Evolutionary conservation across 2,329 filamentous ascomycete genomes (phyloP).

Genomic region (Bipolaris victoriae): DNA sequence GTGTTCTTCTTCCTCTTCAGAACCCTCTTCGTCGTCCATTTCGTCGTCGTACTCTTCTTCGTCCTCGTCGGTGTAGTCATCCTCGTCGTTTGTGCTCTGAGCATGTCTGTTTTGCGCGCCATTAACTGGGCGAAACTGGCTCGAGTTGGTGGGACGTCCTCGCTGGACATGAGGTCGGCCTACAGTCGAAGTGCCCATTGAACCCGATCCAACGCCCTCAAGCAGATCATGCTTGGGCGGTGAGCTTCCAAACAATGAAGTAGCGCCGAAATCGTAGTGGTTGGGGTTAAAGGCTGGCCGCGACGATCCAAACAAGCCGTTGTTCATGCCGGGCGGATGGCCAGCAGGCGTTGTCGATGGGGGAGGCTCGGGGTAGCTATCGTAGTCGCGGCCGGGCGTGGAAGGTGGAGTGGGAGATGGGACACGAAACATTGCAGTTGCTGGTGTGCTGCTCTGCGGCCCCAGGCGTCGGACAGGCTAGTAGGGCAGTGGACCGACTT

Average conservation of each 20-base stretch:
- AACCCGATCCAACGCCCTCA: slow-evolving; percentile 37
- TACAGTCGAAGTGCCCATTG: slow-evolving; percentile 36
- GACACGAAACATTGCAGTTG: slow-evolving; percentile 43
- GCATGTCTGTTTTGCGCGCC: slow-evolving; percentile 21
- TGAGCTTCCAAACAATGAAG: slow-evolving; percentile 39
- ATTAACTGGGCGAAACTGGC: slow-evolving; percentile 42
- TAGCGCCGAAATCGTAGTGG: slow-evolving; percentile 26
- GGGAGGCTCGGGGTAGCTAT: slow-evolving; percentile 37
- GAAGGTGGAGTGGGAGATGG: slow-evolving; percentile 45
- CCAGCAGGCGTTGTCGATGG: slow-evolving; percentile 64
- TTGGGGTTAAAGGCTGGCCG: slow-evolving; percentile 46
- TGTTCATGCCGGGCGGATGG: slow-evolving; percentile 54
- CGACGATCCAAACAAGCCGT: slow-evolving; percentile 59
- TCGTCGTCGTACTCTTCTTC: slow-evolving; percentile 43
- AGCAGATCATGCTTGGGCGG: slow-evolving; percentile 40
- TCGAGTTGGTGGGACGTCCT: slow-evolving; percentile 33
- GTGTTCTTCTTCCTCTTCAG: slow-evolving; percentile 47
- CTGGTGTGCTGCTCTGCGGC: slow-evolving; percentile 12
- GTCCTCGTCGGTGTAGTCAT: slow-evolving; percentile 30
- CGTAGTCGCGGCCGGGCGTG: slow-evolving; percentile 40
- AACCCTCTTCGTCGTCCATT: slow-evolving; percentile 45
- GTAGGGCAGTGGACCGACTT: slow-evolving; percentile 9
- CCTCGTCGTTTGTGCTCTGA: slow-evolving; percentile 50
- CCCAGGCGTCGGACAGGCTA: slow-evolving; percentile 3
- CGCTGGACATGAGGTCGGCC: slow-evolving; percentile 38